Evolutionary conservation across 305 asterid species (phyloP), one percentile per base, ranked within the genome.

Genomic region (Fraxinus greggii): DNA sequence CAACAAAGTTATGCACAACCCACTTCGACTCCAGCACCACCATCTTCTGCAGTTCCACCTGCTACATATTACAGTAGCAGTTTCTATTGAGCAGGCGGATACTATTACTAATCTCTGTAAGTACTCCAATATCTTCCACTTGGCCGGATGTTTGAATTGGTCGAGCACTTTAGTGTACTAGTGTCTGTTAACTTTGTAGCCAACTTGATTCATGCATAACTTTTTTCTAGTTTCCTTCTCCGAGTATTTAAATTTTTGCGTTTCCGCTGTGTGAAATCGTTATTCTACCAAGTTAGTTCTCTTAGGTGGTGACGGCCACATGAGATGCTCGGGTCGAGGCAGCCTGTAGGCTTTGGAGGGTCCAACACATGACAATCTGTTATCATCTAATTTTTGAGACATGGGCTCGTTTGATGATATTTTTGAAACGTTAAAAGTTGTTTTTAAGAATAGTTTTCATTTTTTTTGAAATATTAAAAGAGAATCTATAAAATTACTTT

Each of bases 1-100:
- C 97, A 89, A 84, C 97, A 90, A 87, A 88, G 87, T 78, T 95
- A 93, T 76, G 90, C 91, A 4, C 97, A 90, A 81, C 88, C 95
- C 7, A 92, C 92, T 3, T 67, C 88, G 89, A 67, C 94, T 77
- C 92, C 95, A 4, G 91, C 91, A n/a, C 95, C 83, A 85, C 98
- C 85, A 76, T 83, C 90, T 28, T 87, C 93, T 70, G 87, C 94
- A 23, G 94, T 87, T 26, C 86, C 95, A 15, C 87, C 93, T 1
- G 84, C 95, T 19, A 54, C 95, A 29, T 94, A 92, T 86, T 93
- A 94, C 48, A n/a, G n/a, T n/a, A 54, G 89, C 72, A 85, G 84
- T 83, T 93, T 91, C 81, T 93, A 93, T 82, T 92, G 90, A 95
- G 48, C 51, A 65, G 73, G 82, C 85, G 32, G 80, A 51, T 69